These are phyloP conservation scores for Nepenthes mirabilis DNA, from an alignment of 148 eudicot species.

Conservation along the genomic window DNA sequence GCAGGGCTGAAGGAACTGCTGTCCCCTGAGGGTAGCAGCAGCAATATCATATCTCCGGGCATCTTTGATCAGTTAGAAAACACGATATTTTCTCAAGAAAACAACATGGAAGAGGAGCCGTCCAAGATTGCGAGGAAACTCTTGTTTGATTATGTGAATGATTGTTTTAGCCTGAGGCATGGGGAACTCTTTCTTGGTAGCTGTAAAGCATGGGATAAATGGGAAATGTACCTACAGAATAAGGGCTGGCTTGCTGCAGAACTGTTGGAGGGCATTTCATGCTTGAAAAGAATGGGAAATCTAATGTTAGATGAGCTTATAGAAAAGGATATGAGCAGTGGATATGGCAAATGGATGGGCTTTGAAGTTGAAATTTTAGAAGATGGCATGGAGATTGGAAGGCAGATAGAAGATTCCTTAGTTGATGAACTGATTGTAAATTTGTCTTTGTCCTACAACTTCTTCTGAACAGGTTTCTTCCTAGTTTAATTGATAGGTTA, in stretches of 20 bases:
- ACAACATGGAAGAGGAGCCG: conserved; percentile 23
- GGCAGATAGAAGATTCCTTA: conserved; percentile 36
- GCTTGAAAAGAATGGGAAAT: conserved; percentile 47
- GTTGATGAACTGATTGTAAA: conserved; percentile 66
- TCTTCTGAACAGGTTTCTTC: too few relatives aligned
- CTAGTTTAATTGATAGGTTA: too few relatives aligned
- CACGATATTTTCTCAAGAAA: conserved; percentile 20
- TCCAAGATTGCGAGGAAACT: conserved; percentile 31
- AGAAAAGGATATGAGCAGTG: conserved; percentile 68
- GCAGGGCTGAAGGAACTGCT: conserved; percentile 37
- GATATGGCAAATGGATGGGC: conserved; percentile 63
- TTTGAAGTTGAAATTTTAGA: conserved; percentile 62
- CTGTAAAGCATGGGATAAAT: conserved; percentile 38
- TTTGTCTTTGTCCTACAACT: conserved; percentile 19
- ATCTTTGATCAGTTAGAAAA: conserved; percentile 53
- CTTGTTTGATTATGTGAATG: conserved; percentile 50
- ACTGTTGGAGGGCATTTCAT: conserved; percentile 41
- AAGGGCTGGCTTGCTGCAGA: conserved; percentile 51
- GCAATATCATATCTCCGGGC: conserved; percentile 18
- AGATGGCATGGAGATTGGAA: conserved; percentile 58
- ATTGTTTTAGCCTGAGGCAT: conserved; percentile 31
- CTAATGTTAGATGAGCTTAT: conserved; percentile 73
- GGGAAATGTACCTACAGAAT: conserved; percentile 30
- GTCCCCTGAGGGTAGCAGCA: conserved; percentile 23
- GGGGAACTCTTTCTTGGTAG: conserved; percentile 33